Conservation (phyloP, 1,139 yeast species). For the Barnettozyma hawaiiensis region DNA sequence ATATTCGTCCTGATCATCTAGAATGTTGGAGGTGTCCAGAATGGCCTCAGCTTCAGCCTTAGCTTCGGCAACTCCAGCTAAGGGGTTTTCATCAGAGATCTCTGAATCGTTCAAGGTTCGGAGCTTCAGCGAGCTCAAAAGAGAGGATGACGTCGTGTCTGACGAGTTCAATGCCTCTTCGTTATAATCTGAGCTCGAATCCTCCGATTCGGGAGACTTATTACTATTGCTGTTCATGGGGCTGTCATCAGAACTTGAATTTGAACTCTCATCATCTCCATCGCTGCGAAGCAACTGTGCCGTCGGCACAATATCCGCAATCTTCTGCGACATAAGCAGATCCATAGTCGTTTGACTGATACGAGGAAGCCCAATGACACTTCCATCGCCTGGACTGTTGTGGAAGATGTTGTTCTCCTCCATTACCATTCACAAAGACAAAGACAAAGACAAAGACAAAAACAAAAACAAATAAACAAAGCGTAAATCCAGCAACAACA, state of each 20-base stretch:
- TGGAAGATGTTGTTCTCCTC: neutral
- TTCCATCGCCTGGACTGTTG: neutral
- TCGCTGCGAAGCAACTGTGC: slow-evolving; percentile 4
- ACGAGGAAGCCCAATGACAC: neutral
- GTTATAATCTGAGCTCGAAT: neutral
- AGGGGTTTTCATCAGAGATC: neutral
- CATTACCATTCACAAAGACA: neutral
- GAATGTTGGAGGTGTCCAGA: neutral
- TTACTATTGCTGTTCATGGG: too few species aligned
- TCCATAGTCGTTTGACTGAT: neutral
- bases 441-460: neutral
- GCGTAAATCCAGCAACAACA: too few species aligned
- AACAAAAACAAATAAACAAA: too few species aligned
- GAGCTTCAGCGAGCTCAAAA: slow-evolving; percentile 14
- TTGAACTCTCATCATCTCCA: too few species aligned
- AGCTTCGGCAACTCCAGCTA: too few species aligned
- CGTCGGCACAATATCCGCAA: neutral
- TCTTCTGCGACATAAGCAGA: neutral
- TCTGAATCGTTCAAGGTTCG: slow-evolving; percentile 5
- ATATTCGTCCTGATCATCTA: slow-evolving; percentile 10
- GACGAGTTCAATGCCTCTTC: slow-evolving; percentile 16
- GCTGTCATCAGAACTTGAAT: slow-evolving; percentile 10
- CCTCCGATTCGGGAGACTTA: slow-evolving; percentile 3
- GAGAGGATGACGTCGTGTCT: slow-evolving; percentile 9
- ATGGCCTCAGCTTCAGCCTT: too few species aligned